Percentiles rank a stretch among this genome's conserved stretches.
phyloP scores from a whole-genome alignment of 2,329 filamentous ascomycete species.

The Herpotrichia juniperi region DNA sequence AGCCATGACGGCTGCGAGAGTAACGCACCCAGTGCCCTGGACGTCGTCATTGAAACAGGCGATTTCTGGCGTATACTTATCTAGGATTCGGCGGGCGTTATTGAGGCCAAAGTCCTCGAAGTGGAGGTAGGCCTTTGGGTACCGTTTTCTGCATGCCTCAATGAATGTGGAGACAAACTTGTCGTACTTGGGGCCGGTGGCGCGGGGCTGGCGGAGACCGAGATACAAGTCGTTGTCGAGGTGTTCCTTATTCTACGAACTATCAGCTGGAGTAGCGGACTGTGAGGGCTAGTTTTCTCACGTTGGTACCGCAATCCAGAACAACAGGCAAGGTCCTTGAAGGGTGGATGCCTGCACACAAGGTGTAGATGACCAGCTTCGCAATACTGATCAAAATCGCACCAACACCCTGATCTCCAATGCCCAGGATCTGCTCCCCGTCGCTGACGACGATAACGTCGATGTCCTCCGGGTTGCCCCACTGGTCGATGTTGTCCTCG shows the following conservation, averaged over 20 bases:
- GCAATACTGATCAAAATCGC: conserved; percentile 84
- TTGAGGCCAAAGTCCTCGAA: conserved; percentile 86
- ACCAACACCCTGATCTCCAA: conserved; percentile 87
- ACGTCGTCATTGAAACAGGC: conserved; percentile 93
- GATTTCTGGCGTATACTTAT: conserved; percentile 74
- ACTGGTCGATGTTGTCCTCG: conserved; percentile 69
- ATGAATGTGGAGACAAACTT: conserved; percentile 79
- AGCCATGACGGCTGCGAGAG: conserved; percentile 80
- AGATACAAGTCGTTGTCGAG: conserved; percentile 81
- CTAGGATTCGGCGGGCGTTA: conserved; percentile 78
- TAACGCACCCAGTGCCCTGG: conserved; percentile 87
- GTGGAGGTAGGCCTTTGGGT: conserved; percentile 82
- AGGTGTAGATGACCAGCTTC: conserved; percentile 80
- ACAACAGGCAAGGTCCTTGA: conserved; percentile 79
- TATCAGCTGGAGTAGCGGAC: not conserved
- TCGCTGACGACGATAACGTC: conserved; percentile 90
- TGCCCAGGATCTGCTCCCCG: conserved; percentile 76
- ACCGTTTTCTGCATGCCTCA: conserved; percentile 68
- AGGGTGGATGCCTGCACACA: conserved; percentile 87
- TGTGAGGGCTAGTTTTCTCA: conserved; percentile 25
- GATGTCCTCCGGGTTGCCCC: conserved; percentile 74
- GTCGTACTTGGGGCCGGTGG: conserved; percentile 75
- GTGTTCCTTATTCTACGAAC: conserved; percentile 67
- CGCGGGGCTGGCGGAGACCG: conserved; percentile 70
- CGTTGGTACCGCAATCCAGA: conserved; percentile 83